Evolutionary conservation across 345 rosid genomes (phyloP).

Genomic region (Excoecaria agallocha): DNA sequence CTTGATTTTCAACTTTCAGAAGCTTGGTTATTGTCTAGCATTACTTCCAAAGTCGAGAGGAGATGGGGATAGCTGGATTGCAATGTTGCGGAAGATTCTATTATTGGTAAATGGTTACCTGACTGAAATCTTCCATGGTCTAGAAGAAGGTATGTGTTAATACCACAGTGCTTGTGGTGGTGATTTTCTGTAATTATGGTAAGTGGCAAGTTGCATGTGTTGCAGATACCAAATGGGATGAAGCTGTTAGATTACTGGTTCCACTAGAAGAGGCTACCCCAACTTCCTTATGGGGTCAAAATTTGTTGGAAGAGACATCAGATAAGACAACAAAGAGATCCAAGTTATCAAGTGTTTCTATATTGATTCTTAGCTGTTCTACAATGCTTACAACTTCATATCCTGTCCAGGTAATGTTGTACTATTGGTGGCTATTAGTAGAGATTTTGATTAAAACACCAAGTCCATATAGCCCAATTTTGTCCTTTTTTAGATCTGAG

Average conservation of each 20-base stretch:
- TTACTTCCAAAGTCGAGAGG: slow-evolving; percentile 84
- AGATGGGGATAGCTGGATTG: slow-evolving; percentile 70
- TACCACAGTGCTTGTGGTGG: slow-evolving; percentile 11
- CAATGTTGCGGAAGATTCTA: slow-evolving; percentile 68
- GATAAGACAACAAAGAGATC: slow-evolving; percentile 47
- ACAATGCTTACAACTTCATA: slow-evolving; percentile 64
- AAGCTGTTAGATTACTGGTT: slow-evolving; percentile 59
- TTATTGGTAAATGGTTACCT: slow-evolving; percentile 54
- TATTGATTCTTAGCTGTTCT: slow-evolving; percentile 59
- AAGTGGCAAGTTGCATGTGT: slow-evolving; percentile 15
- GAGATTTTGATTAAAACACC: slow-evolving; percentile 4
- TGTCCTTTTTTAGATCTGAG: background rate
- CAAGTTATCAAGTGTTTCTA: slow-evolving; percentile 44
- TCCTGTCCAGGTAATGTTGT: slow-evolving; percentile 61
- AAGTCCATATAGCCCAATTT: background rate
- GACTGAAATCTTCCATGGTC: slow-evolving; percentile 63
- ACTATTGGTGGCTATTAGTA: background rate
- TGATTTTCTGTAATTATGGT: slow-evolving; percentile 10
- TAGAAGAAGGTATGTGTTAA: slow-evolving; percentile 69
- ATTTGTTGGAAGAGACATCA: slow-evolving; percentile 31
- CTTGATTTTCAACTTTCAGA: slow-evolving; percentile 46
- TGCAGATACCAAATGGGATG: slow-evolving; percentile 58
- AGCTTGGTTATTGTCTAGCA: slow-evolving; percentile 69
- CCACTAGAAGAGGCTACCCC: slow-evolving; percentile 74
- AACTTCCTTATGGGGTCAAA: slow-evolving; percentile 57